phyloP scores from a whole-genome alignment of 1,284 basidiomycete species.

The Cutaneotrichosporon sp. region DNA sequence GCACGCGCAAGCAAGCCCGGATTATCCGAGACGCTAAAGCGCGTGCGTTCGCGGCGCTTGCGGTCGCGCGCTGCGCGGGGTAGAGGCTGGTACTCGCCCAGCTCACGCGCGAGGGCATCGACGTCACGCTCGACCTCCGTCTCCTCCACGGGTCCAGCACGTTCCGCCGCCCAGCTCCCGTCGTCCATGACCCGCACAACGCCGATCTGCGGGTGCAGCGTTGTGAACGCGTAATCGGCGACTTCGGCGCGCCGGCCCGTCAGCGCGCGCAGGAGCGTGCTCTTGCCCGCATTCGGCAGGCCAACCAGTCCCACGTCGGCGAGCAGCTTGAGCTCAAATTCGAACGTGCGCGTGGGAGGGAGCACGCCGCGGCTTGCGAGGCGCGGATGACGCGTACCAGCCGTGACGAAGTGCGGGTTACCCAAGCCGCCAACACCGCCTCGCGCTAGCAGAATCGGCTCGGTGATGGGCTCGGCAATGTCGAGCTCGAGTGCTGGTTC shows the following conservation, averaged over 20 bases:
- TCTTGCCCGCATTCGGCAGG: slow-evolving; percentile 79
- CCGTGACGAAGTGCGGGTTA: slow-evolving; percentile 70
- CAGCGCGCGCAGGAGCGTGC: slow-evolving; percentile 81
- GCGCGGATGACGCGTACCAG: slow-evolving; percentile 62
- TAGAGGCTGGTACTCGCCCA: slow-evolving; percentile 29
- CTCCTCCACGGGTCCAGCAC: slow-evolving; percentile 58
- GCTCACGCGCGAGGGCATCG: slow-evolving; percentile 42
- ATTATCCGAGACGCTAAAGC: slow-evolving; percentile 96
- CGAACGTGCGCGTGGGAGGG: slow-evolving; percentile 75
- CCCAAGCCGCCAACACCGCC: slow-evolving; percentile 85
- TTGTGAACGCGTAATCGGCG: slow-evolving; percentile 90
- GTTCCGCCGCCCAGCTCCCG: slow-evolving; percentile 61
- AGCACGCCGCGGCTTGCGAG: slow-evolving; percentile 72
- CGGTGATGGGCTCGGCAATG: slow-evolving; percentile 51
- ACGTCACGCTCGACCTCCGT: slow-evolving; percentile 59
- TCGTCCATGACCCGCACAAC: slow-evolving; percentile 79
- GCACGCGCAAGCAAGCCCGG: slow-evolving; percentile 84
- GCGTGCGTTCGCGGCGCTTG: slow-evolving; percentile 57
- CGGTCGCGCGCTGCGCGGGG: slow-evolving; percentile 8
- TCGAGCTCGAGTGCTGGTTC: slow-evolving; percentile 62
- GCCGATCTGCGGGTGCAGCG: slow-evolving; percentile 90
- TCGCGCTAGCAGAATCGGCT: slow-evolving; percentile 62
- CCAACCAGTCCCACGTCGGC: slow-evolving; percentile 91
- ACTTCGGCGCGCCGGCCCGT: slow-evolving; percentile 84
- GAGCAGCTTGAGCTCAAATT: slow-evolving; percentile 88